A percentile compares a stretch with the other conserved stretches of the same genome.
Conservation (phyloP, 2,329 filamentous ascomycete species). For the Sclerotinia spermophila region DNA sequence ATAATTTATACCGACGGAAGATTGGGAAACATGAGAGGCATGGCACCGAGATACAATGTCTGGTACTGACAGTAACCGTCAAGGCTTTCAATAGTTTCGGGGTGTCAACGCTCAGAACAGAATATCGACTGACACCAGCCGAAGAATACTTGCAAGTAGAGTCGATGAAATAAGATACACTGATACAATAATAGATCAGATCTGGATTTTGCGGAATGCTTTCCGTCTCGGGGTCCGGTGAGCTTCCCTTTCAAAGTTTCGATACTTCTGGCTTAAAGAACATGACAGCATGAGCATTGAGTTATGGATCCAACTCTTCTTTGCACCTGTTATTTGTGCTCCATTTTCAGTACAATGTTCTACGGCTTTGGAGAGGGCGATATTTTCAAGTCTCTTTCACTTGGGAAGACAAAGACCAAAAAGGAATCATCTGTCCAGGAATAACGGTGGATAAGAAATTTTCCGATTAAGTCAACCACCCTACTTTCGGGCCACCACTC, state of each 20-base stretch:
- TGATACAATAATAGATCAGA: not conserved
- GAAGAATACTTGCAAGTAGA: not conserved
- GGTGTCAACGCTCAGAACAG: not conserved
- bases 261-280: not conserved
- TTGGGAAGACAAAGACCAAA: not conserved
- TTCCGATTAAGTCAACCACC: too few relatives aligned
- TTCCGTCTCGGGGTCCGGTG: not conserved
- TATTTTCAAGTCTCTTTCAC: not conserved
- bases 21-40: not conserved
- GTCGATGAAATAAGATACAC: not conserved
- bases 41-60: not conserved
- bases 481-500: too few relatives aligned
- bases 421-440: not conserved
- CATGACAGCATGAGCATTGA: not conserved
- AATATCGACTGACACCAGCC: not conserved
- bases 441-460: not conserved
- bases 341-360: not conserved
- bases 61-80: not conserved
- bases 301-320: not conserved
- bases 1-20: not conserved
- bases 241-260: not conserved
- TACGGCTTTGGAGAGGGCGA: not conserved
- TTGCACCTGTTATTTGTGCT: not conserved
- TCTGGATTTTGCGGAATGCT: not conserved
- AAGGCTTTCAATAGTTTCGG: not conserved